phyloP scores from a whole-genome alignment of 106 monocot genomes.

The Gastrodia elata region DNA sequence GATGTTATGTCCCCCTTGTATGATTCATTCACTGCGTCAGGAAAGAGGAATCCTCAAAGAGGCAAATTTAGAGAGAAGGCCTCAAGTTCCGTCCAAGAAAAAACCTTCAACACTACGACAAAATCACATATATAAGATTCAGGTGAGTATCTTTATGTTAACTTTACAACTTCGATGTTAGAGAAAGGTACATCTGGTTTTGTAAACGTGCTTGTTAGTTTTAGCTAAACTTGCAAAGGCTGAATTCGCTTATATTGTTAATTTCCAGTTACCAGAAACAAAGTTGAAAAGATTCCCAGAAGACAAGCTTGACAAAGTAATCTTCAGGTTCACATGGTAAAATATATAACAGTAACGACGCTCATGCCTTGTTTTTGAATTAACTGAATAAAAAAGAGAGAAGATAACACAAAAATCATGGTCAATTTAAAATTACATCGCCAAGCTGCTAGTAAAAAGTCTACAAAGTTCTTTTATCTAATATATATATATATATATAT shows the following conservation, averaged over 20 bases:
- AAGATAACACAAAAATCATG: constrained; percentile 9
- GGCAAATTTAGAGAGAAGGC: constrained; percentile 40
- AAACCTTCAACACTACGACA: constrained; percentile 3
- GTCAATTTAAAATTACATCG: constrained; percentile 1
- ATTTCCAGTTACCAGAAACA: not conserved
- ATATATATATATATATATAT: too few relatives aligned
- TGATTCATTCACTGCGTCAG: constrained; percentile 6
- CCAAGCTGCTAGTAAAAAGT: constrained; percentile 1
- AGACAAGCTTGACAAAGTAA: not conserved
- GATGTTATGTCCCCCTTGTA: too few relatives aligned
- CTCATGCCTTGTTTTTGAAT: not conserved
- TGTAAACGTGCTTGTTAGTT: not conserved
- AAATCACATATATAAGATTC: not conserved
- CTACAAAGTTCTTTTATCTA: constrained; percentile 5
- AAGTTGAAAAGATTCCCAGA: not conserved
- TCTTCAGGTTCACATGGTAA: not conserved
- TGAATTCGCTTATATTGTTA: not conserved
- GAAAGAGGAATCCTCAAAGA: constrained; percentile 64
- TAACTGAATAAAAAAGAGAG: not conserved
- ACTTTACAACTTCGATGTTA: not conserved
- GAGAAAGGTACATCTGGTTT: not conserved
- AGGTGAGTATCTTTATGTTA: constrained; percentile 6
- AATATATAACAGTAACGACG: not conserved
- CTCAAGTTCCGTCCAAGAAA: constrained; percentile 17
- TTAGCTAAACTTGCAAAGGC: not conserved